Conservation (phyloP, 495 filamentous ascomycete species). For the Penicillium paxilli region DNA sequence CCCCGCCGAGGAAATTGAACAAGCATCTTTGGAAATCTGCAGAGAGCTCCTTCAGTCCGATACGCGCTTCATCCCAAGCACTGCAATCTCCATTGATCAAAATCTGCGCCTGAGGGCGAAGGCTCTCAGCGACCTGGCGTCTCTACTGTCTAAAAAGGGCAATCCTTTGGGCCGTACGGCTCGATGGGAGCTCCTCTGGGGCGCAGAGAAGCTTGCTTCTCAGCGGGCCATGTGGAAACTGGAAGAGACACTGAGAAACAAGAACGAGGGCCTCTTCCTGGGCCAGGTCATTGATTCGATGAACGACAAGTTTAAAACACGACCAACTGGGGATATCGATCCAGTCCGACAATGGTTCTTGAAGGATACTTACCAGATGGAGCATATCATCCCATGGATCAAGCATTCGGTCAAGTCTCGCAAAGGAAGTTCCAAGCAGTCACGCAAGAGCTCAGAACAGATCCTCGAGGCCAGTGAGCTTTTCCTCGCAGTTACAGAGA, state of each 20-base stretch:
- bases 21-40: constrained; percentile 77
- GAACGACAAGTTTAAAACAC: constrained; percentile 66
- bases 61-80: constrained; percentile 66
- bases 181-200: constrained; percentile 82
- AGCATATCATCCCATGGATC: constrained; percentile 74
- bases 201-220: constrained; percentile 85
- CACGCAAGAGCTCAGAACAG: constrained; percentile 48
- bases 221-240: constrained; percentile 79
- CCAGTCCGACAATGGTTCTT: constrained; percentile 79
- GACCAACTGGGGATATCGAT: constrained; percentile 60
- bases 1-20: constrained; percentile 65
- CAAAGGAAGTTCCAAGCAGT: constrained; percentile 32
- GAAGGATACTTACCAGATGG: constrained; percentile 69
- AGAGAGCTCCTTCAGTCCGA: constrained; percentile 76
- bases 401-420: constrained; percentile 68
- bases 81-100: constrained; percentile 73
- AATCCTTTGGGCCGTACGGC: constrained; percentile 58
- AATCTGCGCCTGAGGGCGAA: constrained; percentile 70
- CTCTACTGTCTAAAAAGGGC: constrained; percentile 58
- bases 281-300: constrained; percentile 68
- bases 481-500: constrained; percentile 67
- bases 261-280: constrained; percentile 55
- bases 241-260: constrained; percentile 60
- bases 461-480: constrained; percentile 79
- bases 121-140: constrained; percentile 70